These are phyloP conservation scores for Albatrellus ellisii DNA, from an alignment of 768 basidiomycete species.

Conservation along the genomic window DNA sequence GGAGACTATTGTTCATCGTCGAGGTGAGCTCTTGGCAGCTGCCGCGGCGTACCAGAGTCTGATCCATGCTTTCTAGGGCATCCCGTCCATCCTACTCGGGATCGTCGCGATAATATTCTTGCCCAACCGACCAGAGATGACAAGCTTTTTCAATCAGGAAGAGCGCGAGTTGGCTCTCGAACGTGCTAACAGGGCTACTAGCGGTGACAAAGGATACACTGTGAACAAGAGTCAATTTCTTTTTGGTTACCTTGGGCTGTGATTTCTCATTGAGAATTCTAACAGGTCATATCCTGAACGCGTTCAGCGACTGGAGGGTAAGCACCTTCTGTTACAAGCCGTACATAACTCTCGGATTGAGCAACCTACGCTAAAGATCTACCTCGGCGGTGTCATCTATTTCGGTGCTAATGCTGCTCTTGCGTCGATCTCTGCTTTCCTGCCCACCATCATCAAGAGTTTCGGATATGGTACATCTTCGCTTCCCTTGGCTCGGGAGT, in stretches of 20 bases:
- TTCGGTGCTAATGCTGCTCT: constrained; percentile 68
- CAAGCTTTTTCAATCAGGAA: constrained; percentile 35
- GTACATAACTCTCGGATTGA: not conserved
- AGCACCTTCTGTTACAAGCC: constrained; percentile 6
- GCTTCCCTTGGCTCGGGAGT: not conserved
- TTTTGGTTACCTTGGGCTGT: not conserved
- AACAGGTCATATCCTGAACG: constrained; percentile 46
- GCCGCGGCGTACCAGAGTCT: not conserved
- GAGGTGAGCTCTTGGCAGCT: constrained; percentile 31
- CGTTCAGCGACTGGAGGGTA: constrained; percentile 64
- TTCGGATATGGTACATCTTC: constrained; percentile 51
- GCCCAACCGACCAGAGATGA: constrained; percentile 63
- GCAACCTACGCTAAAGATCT: constrained; percentile 36
- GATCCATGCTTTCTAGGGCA: constrained; percentile 30
- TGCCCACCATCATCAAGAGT: constrained; percentile 69
- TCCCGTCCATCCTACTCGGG: constrained; percentile 54
- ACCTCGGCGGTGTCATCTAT: constrained; percentile 58
- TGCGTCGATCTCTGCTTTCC: constrained; percentile 70
- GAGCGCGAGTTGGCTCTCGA: constrained; percentile 50
- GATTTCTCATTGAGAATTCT: not conserved
- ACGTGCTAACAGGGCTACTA: constrained; percentile 52
- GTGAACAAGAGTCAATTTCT: constrained; percentile 41
- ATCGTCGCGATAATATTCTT: constrained; percentile 40
- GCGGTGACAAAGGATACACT: constrained; percentile 50
- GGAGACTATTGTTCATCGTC: constrained; percentile 60